phyloP scores from a whole-genome alignment of 306 rosid genomes.

The Prunus salicina region DNA sequence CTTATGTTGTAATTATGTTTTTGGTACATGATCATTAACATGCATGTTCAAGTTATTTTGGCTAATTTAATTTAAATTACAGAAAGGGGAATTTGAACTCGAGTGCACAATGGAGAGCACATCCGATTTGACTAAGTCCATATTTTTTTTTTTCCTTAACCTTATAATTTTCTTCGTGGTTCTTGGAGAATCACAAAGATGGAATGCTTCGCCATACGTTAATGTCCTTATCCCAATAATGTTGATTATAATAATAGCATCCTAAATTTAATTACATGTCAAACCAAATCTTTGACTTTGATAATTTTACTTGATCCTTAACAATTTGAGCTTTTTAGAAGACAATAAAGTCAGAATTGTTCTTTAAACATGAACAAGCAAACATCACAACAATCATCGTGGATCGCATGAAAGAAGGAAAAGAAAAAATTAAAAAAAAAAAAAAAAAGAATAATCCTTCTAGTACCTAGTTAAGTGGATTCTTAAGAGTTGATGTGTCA shows the following conservation, averaged over 20 bases:
- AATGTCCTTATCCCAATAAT: neutral
- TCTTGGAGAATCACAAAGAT: neutral
- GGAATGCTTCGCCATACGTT: neutral
- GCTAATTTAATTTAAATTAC: no score
- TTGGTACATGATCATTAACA: neutral
- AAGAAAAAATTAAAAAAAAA: no score
- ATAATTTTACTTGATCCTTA: neutral
- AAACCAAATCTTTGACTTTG: constrained; percentile 7
- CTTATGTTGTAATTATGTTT: neutral
- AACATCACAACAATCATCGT: neutral
- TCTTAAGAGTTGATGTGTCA: constrained; percentile 1
- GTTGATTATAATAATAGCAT: neutral
- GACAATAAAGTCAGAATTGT: neutral
- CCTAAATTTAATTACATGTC: neutral
- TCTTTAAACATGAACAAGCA: neutral
- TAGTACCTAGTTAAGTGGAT: constrained; percentile 10
- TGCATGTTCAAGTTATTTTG: neutral
- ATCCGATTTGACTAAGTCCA: no score
- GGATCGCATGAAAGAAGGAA: neutral
- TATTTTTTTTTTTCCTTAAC: neutral
- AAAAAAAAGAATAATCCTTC: neutral
- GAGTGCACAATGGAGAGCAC: no score
- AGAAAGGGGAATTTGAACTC: rapidly evolving
- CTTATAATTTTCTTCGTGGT: neutral
- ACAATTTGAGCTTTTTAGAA: neutral